Conservation (phyloP, 2,329 filamentous ascomycete genomes). For the Fusarium pseudoanthophilum region DNA sequence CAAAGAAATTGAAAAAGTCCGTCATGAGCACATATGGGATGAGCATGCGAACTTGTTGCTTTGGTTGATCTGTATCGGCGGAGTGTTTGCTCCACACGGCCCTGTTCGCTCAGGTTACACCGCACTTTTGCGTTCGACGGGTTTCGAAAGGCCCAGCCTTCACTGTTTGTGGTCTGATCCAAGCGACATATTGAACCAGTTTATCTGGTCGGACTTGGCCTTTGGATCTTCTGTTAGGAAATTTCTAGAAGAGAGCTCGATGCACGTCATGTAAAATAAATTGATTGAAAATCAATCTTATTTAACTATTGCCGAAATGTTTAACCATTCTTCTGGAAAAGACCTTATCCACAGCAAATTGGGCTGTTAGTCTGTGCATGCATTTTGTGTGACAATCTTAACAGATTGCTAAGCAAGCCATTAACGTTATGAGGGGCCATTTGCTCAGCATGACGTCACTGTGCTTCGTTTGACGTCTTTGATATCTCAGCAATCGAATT, state of each 20-base stretch:
- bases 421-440: neutral
- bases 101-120: neutral
- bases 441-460: conserved; percentile 6
- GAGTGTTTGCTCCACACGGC: neutral
- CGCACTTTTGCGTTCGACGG: neutral
- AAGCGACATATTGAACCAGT: neutral
- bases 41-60: neutral
- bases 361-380: neutral
- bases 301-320: neutral
- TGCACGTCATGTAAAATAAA: neutral
- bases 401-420: neutral
- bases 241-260: neutral
- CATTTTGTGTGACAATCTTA: fast-evolving
- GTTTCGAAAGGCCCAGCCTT: fast-evolving
- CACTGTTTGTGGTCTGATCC: neutral
- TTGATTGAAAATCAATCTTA: neutral
- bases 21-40: fast-evolving
- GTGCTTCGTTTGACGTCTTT: conserved; percentile 7
- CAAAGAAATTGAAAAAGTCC: neutral
- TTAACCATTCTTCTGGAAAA: neutral
- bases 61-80: conserved; percentile 4
- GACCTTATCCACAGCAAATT: neutral
- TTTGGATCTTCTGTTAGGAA: neutral
- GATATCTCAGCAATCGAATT: neutral
- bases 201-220: conserved; percentile 7